Evolutionary conservation across 2,329 filamentous ascomycete genomes (phyloP), one percentile per base, ranked within the genome.

Genomic region (Cercospora sojina): DNA sequence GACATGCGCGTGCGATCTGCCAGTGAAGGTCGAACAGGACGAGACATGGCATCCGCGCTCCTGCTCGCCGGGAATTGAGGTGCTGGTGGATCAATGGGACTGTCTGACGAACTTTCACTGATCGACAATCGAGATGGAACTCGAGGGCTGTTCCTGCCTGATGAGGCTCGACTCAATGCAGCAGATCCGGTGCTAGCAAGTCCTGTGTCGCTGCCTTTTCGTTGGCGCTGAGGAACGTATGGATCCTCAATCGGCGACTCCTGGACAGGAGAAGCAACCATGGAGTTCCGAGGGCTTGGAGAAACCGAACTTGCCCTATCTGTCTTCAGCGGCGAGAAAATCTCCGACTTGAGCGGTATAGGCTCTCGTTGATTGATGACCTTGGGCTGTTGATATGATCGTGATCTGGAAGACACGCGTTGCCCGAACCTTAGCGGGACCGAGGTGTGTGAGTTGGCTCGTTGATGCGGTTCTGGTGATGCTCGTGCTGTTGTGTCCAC

Each of bases 1-100:
- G 81, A 82, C 72, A 81, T 77, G 64, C 81, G 79, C 10, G 82
- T 81, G 53, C 82, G 78, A 66, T 84, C 83, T 3, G 79, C 74
- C 27, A 84, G 78, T 5, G 81, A 81, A 49, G 78, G 78, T 8
- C 76, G 78, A 9, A 77, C 35, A 10, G 64, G 64, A 31, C 67
- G 62, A 10, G 63, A 59, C 43, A 58, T 49, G 49, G 29, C 57
- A 38, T 68, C 66, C 5, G 64, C 3, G 56, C 59, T 66, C 47
- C 63, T 68, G 43, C 58, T 62, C 12, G 59, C 57, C n/a, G 62
- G 29, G 3, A 58, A 35, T 7, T 38, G 29, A 9, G 35, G 62
- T 2, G 35, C 61, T 16, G 70, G 64, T 20, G 68, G 32, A 29
- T 69, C 69, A 9, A 70, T 55, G 1, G 65, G 65, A 53, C 70